A percentile compares a stretch with the other conserved stretches of the same genome.
Evolutionary conservation across 2,329 filamentous ascomycete genomes (phyloP).

Genomic region (Aspergillus oerlinghausenensis): DNA sequence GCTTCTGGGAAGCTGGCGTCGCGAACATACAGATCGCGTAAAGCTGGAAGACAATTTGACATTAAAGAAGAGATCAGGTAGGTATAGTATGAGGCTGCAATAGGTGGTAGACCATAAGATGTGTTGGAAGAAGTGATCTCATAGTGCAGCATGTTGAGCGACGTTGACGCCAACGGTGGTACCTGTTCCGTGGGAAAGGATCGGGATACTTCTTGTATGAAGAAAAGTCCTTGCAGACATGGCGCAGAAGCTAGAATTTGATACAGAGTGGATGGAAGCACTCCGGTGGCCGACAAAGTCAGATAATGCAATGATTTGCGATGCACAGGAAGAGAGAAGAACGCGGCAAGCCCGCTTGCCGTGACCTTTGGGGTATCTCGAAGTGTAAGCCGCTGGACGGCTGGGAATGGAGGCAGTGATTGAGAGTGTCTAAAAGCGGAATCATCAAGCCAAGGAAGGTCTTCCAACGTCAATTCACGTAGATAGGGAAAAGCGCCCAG

Average conservation of each 20-base stretch:
- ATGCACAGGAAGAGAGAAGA: slow-evolving; percentile 60
- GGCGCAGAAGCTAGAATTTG: slow-evolving; percentile 40
- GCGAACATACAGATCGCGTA: slow-evolving; percentile 77
- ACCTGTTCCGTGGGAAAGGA: slow-evolving; percentile 54
- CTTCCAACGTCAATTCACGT: slow-evolving; percentile 68
- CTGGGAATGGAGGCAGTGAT: slow-evolving; percentile 66
- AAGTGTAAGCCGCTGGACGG: slow-evolving; percentile 68
- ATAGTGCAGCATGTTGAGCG: slow-evolving; percentile 70
- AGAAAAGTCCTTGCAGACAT: slow-evolving; percentile 45
- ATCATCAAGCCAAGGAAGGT: slow-evolving; percentile 68
- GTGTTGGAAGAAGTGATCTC: slow-evolving; percentile 65
- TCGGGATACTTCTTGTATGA: slow-evolving; percentile 53
- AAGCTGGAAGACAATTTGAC: slow-evolving; percentile 65
- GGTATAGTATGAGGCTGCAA: slow-evolving; percentile 65
- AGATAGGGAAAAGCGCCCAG: slow-evolving; percentile 64
- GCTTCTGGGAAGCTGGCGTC: slow-evolving; percentile 78
- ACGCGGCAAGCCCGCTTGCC: slow-evolving; percentile 62
- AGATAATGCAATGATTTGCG: slow-evolving; percentile 62
- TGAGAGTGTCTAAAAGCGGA: slow-evolving; percentile 66
- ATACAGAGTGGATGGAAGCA: slow-evolving; percentile 45
- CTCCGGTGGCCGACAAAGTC: slow-evolving; percentile 66
- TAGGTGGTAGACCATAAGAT: slow-evolving; percentile 51
- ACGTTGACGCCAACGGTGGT: slow-evolving; percentile 63
- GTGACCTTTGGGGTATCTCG: slow-evolving; percentile 69
- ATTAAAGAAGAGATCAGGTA: slow-evolving; percentile 83